Percentiles rank a stretch among this genome's conserved stretches.
Conservation (phyloP, 805 yeast genomes). For the Zygotorulaspora danielsina region DNA sequence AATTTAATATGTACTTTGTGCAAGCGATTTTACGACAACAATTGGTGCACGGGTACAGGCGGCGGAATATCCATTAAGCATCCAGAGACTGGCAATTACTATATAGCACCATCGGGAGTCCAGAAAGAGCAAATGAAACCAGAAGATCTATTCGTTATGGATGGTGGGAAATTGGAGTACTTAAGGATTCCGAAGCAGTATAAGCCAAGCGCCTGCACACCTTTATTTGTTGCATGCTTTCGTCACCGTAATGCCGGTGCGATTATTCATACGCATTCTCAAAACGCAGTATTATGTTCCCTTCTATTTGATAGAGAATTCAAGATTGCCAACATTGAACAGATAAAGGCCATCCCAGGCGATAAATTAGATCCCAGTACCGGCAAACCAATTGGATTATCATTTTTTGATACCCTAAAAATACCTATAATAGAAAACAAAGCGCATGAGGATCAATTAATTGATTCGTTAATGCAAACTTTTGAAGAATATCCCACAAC, state of each 20-base stretch:
- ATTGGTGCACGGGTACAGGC: constrained; percentile 95
- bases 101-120: constrained; percentile 92
- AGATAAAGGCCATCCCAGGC: constrained; percentile 85
- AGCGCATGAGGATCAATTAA: constrained; percentile 81
- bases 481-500: constrained; percentile 68
- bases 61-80: constrained; percentile 79
- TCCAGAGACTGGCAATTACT: constrained; percentile 48
- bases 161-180: constrained; percentile 45
- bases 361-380: constrained; percentile 45
- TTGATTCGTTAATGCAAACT: constrained; percentile 59
- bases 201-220: constrained; percentile 94
- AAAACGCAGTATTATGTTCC: constrained; percentile 77
- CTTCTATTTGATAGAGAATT: constrained; percentile 67
- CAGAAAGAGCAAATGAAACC: constrained; percentile 88
- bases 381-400: constrained; percentile 53
- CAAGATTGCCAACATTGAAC: constrained; percentile 76
- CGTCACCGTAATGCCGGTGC: constrained; percentile 74
- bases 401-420: constrained; percentile 66
- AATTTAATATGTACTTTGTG: constrained; percentile 80
- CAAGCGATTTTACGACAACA: constrained; percentile 65
- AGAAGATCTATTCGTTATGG: constrained; percentile 73
- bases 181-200: constrained; percentile 57
- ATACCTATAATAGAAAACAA: constrained; percentile 91
- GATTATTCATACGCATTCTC: constrained; percentile 92
- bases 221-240: constrained; percentile 73